These are phyloP conservation scores for Eucalyptus urophylla DNA, from an alignment of 345 rosid genomes.

Conservation along the genomic window DNA sequence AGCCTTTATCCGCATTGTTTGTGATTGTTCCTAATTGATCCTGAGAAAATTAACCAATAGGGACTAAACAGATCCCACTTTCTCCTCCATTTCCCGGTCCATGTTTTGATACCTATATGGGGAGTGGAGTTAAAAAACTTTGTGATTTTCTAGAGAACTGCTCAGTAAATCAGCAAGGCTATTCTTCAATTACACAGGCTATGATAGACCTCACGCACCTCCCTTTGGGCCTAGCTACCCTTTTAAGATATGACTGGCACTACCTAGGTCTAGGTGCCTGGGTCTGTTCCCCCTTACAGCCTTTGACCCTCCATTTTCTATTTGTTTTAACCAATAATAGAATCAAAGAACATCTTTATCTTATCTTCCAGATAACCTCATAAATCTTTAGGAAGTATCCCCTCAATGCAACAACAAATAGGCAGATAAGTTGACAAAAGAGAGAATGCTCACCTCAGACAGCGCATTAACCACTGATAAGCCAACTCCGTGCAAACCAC, in stretches of 20 bases:
- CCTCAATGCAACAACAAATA: not conserved
- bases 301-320: not conserved
- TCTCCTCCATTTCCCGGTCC: not conserved
- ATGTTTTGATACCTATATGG: not conserved
- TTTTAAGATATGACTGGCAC: not conserved
- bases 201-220: not conserved
- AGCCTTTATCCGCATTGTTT: not conserved
- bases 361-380: not conserved
- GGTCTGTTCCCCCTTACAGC: not conserved
- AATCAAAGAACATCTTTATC: not conserved
- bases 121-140: not conserved
- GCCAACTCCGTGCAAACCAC: constrained; percentile 98
- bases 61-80: not conserved
- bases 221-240: not conserved
- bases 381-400: not conserved
- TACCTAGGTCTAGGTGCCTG: not conserved
- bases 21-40: not conserved
- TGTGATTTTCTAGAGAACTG: not conserved
- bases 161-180: not conserved
- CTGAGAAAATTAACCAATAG: not conserved
- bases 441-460: constrained; percentile 61
- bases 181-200: not conserved
- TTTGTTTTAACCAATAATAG: not conserved
- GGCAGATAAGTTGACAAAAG: not conserved
- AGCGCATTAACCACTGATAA: constrained; percentile 96